Conservation (phyloP, 202 grass and related monocot genomes). For the Eragrostis tef region DNA sequence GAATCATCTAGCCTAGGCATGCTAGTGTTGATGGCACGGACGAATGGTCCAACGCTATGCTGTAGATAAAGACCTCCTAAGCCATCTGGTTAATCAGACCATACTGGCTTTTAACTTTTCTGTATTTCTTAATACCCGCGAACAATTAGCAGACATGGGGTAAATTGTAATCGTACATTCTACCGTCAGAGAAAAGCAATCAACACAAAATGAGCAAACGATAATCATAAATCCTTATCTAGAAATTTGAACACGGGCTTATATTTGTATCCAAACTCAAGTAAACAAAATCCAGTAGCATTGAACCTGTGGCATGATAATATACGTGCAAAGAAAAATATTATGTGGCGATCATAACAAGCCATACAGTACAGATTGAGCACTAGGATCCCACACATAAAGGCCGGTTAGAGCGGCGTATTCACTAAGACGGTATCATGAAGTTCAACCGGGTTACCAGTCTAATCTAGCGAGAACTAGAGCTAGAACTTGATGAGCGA, state of each 20-base stretch:
- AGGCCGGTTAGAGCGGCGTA: conserved; percentile 38
- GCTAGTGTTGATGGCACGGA: not conserved
- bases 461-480: conserved; percentile 65
- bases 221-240: not conserved
- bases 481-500: conserved; percentile 72
- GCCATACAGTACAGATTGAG: conserved; percentile 49
- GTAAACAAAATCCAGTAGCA: conserved; percentile 39
- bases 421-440: conserved; percentile 43
- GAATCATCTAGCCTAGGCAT: not conserved
- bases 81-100: not conserved
- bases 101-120: not conserved
- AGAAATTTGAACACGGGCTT: not conserved
- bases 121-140: not conserved
- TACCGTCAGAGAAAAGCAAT: not conserved
- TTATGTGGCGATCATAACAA: conserved; percentile 42
- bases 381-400: conserved; percentile 39
- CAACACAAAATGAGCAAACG: not conserved
- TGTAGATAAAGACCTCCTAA: not conserved
- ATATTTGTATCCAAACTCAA: conserved; percentile 19
- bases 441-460: conserved; percentile 36
- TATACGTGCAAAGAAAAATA: conserved; percentile 49
- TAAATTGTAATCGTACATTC: not conserved
- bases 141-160: not conserved
- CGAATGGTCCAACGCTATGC: not conserved
- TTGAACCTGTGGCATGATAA: conserved; percentile 30